Evolutionary conservation across 805 yeast genomes (phyloP).

Genomic region (Wickerhamomyces tratensis): DNA sequence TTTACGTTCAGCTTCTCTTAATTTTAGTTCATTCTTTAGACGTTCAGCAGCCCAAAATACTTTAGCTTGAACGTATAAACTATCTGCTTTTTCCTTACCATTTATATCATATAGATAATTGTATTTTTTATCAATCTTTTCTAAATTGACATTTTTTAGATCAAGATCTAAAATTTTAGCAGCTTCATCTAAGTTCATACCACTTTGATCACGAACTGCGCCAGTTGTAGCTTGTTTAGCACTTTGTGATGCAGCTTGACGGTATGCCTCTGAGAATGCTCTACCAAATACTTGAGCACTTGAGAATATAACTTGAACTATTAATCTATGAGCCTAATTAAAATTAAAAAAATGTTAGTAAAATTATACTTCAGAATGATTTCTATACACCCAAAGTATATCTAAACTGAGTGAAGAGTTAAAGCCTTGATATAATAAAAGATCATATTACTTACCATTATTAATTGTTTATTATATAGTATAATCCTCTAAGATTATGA

Average conservation of each 20-base stretch:
- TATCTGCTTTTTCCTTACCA: constrained; percentile 91
- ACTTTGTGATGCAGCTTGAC: constrained; percentile 92
- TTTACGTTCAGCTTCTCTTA: constrained; percentile 30
- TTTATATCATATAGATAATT: constrained; percentile 80
- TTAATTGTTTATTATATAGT: too few relatives aligned
- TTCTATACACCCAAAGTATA: too few relatives aligned
- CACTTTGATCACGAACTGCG: constrained; percentile 38
- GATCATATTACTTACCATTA: too few relatives aligned
- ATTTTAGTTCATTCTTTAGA: constrained; percentile 67
- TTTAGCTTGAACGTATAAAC: constrained; percentile 88
- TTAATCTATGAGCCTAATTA: constrained; percentile 74
- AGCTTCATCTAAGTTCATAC: constrained; percentile 82
- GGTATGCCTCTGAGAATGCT: constrained; percentile 95
- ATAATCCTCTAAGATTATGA: too few relatives aligned
- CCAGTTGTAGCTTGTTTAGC: constrained; percentile 57
- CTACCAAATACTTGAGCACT: constrained; percentile 95
- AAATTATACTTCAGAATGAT: neutral
- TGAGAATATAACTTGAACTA: constrained; percentile 83
- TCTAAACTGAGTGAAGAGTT: too few relatives aligned
- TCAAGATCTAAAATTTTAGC: constrained; percentile 83
- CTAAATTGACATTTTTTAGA: constrained; percentile 41
- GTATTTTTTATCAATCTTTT: constrained; percentile 60
- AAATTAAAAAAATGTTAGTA: neutral
- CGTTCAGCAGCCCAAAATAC: constrained; percentile 93
- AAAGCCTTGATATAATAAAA: too few relatives aligned